phyloP scores from a whole-genome alignment of 2,329 filamentous ascomycete species.

The Fusarium pseudoanthophilum region DNA sequence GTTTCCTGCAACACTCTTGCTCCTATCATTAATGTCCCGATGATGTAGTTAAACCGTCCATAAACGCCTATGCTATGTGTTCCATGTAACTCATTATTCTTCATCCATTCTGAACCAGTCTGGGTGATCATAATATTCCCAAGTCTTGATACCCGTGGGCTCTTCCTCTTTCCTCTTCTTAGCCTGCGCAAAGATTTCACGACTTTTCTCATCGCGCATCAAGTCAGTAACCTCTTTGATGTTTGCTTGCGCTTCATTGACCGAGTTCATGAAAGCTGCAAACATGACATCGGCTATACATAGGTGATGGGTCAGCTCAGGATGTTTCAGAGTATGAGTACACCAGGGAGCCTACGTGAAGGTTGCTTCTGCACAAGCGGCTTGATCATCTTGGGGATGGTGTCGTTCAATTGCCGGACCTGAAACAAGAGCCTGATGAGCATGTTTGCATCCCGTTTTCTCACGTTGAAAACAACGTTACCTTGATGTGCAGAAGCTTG shows the following conservation, averaged over 20 bases:
- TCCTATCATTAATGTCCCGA: background rate
- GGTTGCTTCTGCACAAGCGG: slow-evolving; percentile 62
- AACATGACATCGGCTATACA: slow-evolving; percentile 62
- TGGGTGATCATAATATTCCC: slow-evolving; percentile 68
- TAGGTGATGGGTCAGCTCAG: slow-evolving; percentile 22
- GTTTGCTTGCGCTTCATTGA: slow-evolving; percentile 60
- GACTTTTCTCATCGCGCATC: slow-evolving; percentile 59
- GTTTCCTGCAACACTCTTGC: background rate
- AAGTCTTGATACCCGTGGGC: slow-evolving; percentile 66
- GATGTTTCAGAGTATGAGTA: slow-evolving; percentile 31
- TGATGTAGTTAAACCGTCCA: slow-evolving; percentile 1
- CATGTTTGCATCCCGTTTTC: slow-evolving; percentile 20
- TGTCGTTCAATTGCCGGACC: slow-evolving; percentile 51
- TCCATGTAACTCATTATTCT: slow-evolving; percentile 24
- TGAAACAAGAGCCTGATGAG: slow-evolving; percentile 40
- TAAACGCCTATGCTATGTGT: slow-evolving; percentile 2
- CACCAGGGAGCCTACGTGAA: slow-evolving; percentile 57
- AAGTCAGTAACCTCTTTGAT: slow-evolving; percentile 62
- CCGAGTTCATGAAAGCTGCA: slow-evolving; percentile 58
- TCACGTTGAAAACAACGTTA: slow-evolving; percentile 41
- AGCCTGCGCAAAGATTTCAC: slow-evolving; percentile 63
- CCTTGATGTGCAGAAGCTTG: slow-evolving; percentile 66
- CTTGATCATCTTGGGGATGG: slow-evolving; percentile 55
- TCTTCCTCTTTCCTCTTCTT: slow-evolving; percentile 64
- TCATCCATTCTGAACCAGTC: slow-evolving; percentile 62